Conservation (phyloP, 352 stramenopile genomes). For the Globisporangium camurandrum region DNA sequence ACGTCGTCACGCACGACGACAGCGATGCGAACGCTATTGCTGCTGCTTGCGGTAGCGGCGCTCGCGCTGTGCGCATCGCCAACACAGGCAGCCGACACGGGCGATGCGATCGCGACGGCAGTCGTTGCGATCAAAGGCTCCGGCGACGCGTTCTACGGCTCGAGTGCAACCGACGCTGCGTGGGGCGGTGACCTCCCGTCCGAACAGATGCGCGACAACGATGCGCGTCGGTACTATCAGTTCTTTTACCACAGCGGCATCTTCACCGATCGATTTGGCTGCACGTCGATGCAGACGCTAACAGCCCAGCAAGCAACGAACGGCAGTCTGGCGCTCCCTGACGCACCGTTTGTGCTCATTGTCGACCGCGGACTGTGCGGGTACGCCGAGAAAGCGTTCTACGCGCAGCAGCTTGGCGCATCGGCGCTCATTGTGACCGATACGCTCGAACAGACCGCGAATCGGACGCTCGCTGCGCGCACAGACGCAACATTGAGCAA, state of each 20-base stretch:
- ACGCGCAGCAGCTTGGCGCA: slow-evolving; percentile 60
- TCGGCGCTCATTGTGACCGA: slow-evolving; percentile 67
- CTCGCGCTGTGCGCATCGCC: background rate
- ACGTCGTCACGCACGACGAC: too few species aligned
- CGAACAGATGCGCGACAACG: slow-evolving; percentile 35
- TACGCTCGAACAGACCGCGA: slow-evolving; percentile 62
- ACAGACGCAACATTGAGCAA: slow-evolving; percentile 16
- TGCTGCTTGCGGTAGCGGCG: background rate
- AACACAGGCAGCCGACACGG: slow-evolving; percentile 18
- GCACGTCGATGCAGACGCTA: slow-evolving; percentile 27
- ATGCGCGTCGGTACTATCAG: slow-evolving; percentile 35
- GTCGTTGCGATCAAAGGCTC: slow-evolving; percentile 52
- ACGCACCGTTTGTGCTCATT: slow-evolving; percentile 50
- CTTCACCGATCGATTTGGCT: slow-evolving; percentile 45
- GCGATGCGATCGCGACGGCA: slow-evolving; percentile 31
- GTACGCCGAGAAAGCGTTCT: slow-evolving; percentile 68
- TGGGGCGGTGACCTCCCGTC: slow-evolving; percentile 46
- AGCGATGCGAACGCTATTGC: background rate
- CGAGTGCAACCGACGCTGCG: slow-evolving; percentile 30
- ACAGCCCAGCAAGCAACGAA: slow-evolving; percentile 12
- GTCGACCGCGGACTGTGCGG: slow-evolving; percentile 67
- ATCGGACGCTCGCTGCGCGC: slow-evolving; percentile 27
- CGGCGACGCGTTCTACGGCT: slow-evolving; percentile 53
- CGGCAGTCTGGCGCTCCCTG: slow-evolving; percentile 10
- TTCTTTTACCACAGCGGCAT: slow-evolving; percentile 38